These are phyloP conservation scores for Cryptosporidium baileyi DNA, from an alignment of 169 alveolate species.

Conservation along the genomic window DNA sequence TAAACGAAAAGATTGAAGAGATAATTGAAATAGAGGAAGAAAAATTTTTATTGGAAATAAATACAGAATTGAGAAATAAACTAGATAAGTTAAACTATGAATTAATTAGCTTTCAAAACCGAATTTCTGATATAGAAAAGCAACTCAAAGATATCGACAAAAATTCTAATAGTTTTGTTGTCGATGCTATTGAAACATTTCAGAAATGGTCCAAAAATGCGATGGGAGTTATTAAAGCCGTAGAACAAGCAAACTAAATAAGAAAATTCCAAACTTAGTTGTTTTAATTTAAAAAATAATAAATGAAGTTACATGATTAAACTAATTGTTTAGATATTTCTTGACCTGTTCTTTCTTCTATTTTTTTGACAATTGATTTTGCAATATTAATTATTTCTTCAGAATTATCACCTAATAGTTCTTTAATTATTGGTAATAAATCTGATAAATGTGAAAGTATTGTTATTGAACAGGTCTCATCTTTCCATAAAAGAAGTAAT, in stretches of 20 bases:
- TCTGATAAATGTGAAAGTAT: conserved; percentile 31
- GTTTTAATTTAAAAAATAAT: background rate
- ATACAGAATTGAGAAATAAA: background rate
- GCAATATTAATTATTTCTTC: conserved; percentile 22
- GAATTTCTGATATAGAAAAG: conserved; percentile 2
- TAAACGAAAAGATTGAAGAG: background rate
- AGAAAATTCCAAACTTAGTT: background rate
- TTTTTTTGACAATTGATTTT: conserved; percentile 7
- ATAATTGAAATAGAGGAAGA: conserved; percentile 10
- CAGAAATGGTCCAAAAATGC: conserved; percentile 60
- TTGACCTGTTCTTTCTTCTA: conserved; percentile 66
- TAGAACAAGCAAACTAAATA: conserved; percentile 39
- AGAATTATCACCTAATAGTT: conserved; percentile 40
- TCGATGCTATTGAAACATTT: conserved; percentile 52
- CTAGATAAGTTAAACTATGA: background rate
- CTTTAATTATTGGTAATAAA: conserved; percentile 18
- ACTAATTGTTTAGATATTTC: conserved; percentile 1
- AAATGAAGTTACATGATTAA: no score
- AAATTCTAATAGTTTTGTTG: conserved; percentile 22
- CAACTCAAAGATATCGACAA: conserved; percentile 33
- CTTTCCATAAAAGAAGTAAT: conserved; percentile 22
- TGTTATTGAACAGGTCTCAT: conserved; percentile 14
- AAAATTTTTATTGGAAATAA: background rate
- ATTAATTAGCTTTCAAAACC: background rate
- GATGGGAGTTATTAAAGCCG: conserved; percentile 21